Percentiles rank a stretch among this genome's conserved stretches.
phyloP scores from a whole-genome alignment of 768 basidiomycete genomes.

The Rhizopogon vinicolor region DNA sequence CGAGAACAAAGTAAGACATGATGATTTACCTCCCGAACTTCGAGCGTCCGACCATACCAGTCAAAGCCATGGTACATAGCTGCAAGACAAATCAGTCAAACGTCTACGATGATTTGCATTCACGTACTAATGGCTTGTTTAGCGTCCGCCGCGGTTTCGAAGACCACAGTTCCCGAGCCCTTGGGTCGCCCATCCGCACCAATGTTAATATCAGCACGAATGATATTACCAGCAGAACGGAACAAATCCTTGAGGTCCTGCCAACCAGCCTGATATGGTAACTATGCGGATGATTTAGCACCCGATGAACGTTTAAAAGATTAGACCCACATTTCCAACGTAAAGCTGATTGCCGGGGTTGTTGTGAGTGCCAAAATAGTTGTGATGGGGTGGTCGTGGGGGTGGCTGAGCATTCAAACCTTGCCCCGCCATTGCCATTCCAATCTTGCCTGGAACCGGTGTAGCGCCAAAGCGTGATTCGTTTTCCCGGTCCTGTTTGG shows the following conservation, averaged over 20 bases:
- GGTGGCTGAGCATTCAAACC: conserved; percentile 76
- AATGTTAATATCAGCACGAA: conserved; percentile 94
- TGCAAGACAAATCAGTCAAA: conserved; percentile 23
- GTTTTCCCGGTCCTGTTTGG: conserved; percentile 84
- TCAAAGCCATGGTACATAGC: conserved; percentile 97
- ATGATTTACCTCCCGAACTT: conserved; percentile 83
- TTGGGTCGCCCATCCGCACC: conserved; percentile 91
- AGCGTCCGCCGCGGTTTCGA: conserved; percentile 88
- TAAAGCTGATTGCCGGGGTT: conserved; percentile 89
- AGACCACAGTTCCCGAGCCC: conserved; percentile 97
- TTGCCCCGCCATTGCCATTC: conserved; percentile 94
- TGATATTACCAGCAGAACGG: conserved; percentile 91
- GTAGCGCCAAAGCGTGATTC: conserved; percentile 95
- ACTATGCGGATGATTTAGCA: conserved; percentile 36
- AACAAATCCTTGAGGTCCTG: conserved; percentile 98
- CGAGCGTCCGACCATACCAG: conserved; percentile 93
- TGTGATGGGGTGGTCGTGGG: conserved; percentile 79
- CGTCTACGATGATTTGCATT: background rate
- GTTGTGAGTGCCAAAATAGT: conserved; percentile 52
- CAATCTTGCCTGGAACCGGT: conserved; percentile 93
- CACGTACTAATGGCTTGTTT: conserved; percentile 84
- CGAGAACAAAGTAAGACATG: background rate
- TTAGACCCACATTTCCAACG: conserved; percentile 73
- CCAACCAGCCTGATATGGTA: conserved; percentile 98
- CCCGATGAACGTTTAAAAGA: background rate